Percentiles rank a stretch among this genome's conserved stretches.
phyloP scores from a whole-genome alignment of 2,329 filamentous ascomycete genomes.

The Nigrograna mackinnonii region DNA sequence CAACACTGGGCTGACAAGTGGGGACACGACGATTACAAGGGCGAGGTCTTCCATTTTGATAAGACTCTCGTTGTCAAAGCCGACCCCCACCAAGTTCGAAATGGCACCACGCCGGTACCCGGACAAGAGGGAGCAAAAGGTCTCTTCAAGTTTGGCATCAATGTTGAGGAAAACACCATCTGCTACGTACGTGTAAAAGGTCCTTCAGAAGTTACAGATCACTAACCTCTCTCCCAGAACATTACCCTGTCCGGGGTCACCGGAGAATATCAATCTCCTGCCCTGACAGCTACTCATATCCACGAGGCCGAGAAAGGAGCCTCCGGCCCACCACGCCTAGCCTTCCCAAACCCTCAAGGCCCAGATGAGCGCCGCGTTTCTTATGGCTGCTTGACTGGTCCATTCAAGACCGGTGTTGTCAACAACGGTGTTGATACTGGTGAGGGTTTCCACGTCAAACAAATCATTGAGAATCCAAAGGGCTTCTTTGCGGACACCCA shows the following conservation, averaged over 20 bases:
- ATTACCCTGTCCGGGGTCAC: constrained; percentile 55
- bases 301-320: constrained; percentile 53
- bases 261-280: constrained; percentile 55
- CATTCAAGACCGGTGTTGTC: constrained; percentile 33
- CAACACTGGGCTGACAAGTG: constrained; percentile 20
- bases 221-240: constrained; percentile 35
- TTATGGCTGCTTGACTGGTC: constrained; percentile 30
- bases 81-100: constrained; percentile 55
- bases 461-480: constrained; percentile 56
- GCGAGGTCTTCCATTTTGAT: constrained; percentile 48
- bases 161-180: constrained; percentile 48
- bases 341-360: constrained; percentile 39
- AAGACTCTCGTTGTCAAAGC: constrained; percentile 54
- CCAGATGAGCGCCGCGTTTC: constrained; percentile 32
- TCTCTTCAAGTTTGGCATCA: constrained; percentile 58
- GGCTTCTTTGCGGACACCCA: constrained; percentile 60
- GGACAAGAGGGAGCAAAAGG: constrained; percentile 51
- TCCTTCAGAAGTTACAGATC: neutral
- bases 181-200: constrained; percentile 43
- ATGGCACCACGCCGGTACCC: constrained; percentile 42
- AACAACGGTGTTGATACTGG: constrained; percentile 50
- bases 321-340: constrained; percentile 55
- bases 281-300: constrained; percentile 59
- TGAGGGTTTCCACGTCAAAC: constrained; percentile 51
- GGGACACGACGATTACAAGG: constrained; percentile 23